phyloP scores from a whole-genome alignment of 768 basidiomycete species.

The Boletus vermiculosoides region DNA sequence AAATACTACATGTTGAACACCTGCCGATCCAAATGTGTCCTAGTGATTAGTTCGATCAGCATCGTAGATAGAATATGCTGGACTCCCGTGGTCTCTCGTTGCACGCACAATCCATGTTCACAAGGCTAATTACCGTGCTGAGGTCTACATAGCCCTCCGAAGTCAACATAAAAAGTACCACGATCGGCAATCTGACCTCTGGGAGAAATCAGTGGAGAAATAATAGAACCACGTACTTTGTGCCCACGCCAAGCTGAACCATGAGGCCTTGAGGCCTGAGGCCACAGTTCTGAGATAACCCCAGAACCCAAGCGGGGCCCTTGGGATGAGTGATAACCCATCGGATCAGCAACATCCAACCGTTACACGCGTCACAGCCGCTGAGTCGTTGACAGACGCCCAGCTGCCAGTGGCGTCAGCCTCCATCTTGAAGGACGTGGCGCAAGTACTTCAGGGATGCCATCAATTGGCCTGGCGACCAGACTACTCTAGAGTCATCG shows the following conservation, averaged over 20 bases:
- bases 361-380: not conserved
- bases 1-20: not conserved
- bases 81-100: not conserved
- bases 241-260: not conserved
- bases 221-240: slow-evolving; percentile 9
- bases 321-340: not conserved
- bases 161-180: not conserved
- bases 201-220: too few relatives aligned
- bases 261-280: too few relatives aligned
- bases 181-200: not conserved
- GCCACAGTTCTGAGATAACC: not conserved
- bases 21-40: not conserved
- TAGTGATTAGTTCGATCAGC: not conserved
- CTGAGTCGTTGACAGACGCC: not conserved
- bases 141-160: not conserved
- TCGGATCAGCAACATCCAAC: not conserved
- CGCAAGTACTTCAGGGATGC: too few relatives aligned
- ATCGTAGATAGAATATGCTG: not conserved
- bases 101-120: not conserved
- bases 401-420: too few relatives aligned
- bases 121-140: too few relatives aligned
- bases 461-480: too few relatives aligned
- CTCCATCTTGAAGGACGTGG: too few relatives aligned
- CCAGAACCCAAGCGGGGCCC: too few relatives aligned
- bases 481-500: not conserved